These are phyloP conservation scores for Mucor piriformis DNA, from an alignment of 371 early-diverging fungal genomes.

Conservation along the genomic window DNA sequence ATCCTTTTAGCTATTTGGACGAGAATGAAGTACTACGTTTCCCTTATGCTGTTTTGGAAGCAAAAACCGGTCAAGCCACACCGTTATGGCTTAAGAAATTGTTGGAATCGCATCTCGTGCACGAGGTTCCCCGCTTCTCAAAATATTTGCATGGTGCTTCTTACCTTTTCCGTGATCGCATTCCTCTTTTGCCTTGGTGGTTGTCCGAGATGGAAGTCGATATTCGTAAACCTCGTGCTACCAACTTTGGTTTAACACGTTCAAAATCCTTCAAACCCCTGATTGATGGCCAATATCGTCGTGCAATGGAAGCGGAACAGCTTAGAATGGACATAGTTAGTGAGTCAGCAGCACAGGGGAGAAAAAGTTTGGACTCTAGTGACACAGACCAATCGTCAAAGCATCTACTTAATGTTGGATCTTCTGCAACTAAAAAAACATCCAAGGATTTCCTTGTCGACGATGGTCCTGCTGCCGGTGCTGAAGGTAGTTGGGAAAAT, in stretches of 20 bases:
- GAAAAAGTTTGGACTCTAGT: conserved; percentile 4
- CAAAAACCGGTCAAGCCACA: conserved; percentile 87
- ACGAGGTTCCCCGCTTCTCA: conserved; percentile 97
- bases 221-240: conserved; percentile 73
- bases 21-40: conserved; percentile 85
- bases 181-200: conserved; percentile 98
- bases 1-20: conserved; percentile 85
- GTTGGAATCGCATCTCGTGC: conserved; percentile 87
- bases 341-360: background rate
- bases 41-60: conserved; percentile 98
- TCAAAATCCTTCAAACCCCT: conserved; percentile 51
- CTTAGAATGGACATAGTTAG: conserved; percentile 20
- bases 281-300: conserved; percentile 48
- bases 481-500: conserved; percentile 13
- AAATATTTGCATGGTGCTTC: conserved; percentile 98
- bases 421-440: background rate
- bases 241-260: conserved; percentile 56
- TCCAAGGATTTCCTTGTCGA: background rate
- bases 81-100: conserved; percentile 94
- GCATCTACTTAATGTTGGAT: background rate
- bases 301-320: conserved; percentile 45
- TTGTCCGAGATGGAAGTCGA: conserved; percentile 92
- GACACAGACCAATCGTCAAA: background rate
- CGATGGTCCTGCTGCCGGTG: background rate
- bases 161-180: conserved; percentile 82